phyloP scores from a whole-genome alignment of 768 basidiomycete genomes.

The Tylopilus rubrobrunneus region DNA sequence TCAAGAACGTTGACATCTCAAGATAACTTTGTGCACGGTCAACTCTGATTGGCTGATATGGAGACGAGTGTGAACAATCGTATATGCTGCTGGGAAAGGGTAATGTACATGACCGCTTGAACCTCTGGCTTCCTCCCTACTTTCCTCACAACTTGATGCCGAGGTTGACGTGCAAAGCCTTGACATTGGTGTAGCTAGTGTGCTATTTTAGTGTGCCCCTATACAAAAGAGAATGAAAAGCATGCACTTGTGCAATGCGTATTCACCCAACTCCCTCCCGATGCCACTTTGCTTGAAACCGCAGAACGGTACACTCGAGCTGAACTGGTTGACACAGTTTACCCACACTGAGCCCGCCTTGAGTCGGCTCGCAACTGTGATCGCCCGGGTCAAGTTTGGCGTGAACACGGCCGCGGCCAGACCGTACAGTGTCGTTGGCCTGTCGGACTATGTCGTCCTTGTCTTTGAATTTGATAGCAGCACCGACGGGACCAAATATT shows the following conservation, averaged over 20 bases:
- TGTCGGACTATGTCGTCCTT: conserved; percentile 60
- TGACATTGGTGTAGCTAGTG: conserved; percentile 21
- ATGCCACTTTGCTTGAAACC: conserved; percentile 78
- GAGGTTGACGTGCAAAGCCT: conserved; percentile 47
- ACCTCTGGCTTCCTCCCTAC: not conserved
- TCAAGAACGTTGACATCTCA: too few relatives aligned
- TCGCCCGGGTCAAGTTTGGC: conserved; percentile 67
- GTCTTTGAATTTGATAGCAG: conserved; percentile 70
- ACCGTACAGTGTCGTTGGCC: conserved; percentile 91
- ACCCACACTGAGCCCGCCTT: conserved; percentile 83
- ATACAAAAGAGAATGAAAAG: not conserved
- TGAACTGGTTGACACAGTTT: conserved; percentile 30
- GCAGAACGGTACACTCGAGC: conserved; percentile 64
- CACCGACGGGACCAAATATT: conserved; percentile 80
- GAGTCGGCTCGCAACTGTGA: conserved; percentile 52
- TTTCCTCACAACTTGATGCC: conserved; percentile 11
- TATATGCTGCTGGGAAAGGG: not conserved
- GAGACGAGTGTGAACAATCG: not conserved
- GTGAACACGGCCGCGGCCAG: conserved; percentile 78
- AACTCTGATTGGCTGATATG: too few relatives aligned
- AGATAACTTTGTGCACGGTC: too few relatives aligned
- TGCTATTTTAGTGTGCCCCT: not conserved
- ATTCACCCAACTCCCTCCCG: conserved; percentile 77
- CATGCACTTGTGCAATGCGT: conserved; percentile 56
- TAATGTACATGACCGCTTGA: not conserved